phyloP scores from a whole-genome alignment of 768 basidiomycete genomes.

The Boletus coccyginus region DNA sequence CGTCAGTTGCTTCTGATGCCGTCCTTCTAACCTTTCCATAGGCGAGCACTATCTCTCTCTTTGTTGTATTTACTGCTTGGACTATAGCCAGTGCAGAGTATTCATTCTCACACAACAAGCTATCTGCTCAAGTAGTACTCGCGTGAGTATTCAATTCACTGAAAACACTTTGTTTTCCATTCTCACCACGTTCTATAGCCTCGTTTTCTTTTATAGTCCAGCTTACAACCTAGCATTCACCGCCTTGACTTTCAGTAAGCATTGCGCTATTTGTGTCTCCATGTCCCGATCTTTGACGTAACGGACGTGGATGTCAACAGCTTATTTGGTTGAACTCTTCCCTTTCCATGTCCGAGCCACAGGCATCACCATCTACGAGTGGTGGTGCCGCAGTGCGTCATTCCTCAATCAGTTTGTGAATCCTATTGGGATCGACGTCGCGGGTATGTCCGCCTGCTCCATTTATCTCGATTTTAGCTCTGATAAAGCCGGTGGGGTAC shows the following conservation, averaged over 20 bases:
- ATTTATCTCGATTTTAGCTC: background rate
- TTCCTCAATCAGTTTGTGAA: conserved; percentile 5
- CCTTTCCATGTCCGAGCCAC: conserved; percentile 59
- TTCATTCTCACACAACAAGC: conserved; percentile 2
- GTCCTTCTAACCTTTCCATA: background rate
- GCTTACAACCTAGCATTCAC: conserved; percentile 2
- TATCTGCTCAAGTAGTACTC: conserved; percentile 8
- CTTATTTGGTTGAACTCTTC: conserved; percentile 63
- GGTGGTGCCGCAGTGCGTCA: conserved; percentile 42
- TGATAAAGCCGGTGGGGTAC: background rate
- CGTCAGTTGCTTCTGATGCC: background rate
- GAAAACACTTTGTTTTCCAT: background rate
- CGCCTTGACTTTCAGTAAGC: conserved; percentile 1
- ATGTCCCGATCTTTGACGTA: background rate
- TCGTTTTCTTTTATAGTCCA: conserved; percentile 10
- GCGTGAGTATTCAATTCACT: conserved; percentile 3
- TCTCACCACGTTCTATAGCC: background rate
- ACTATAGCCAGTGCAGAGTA: conserved; percentile 21
- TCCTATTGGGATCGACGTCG: conserved; percentile 7
- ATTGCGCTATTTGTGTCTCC: background rate
- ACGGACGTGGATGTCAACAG: conserved; percentile 24
- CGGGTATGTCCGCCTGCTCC: background rate
- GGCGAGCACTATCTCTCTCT: conserved; percentile 12
- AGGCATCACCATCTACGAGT: conserved; percentile 60
- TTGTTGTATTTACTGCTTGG: conserved; percentile 16